phyloP scores from a whole-genome alignment of 1,284 basidiomycete species.

The Trametes pubescens region DNA sequence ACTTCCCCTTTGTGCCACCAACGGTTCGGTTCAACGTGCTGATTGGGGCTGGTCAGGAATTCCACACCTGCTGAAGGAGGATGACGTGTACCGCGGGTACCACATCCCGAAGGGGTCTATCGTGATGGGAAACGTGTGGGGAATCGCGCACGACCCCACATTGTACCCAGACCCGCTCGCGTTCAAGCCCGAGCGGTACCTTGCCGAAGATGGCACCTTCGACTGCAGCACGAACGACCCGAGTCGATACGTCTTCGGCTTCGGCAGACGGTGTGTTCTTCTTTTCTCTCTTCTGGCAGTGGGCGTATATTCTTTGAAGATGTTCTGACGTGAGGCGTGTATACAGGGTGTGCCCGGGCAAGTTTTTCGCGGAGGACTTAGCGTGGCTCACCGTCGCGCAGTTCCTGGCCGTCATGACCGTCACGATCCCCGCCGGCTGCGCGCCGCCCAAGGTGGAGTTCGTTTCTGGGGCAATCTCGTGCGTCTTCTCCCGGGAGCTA shows the following conservation, averaged over 20 bases:
- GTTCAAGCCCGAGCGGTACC: slow-evolving; percentile 35
- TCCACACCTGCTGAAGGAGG: slow-evolving; percentile 29
- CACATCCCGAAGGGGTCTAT: slow-evolving; percentile 33
- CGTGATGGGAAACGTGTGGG: slow-evolving; percentile 38
- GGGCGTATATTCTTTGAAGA: background rate
- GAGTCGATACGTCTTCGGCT: slow-evolving; percentile 21
- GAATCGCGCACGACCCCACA: slow-evolving; percentile 34
- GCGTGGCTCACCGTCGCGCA: slow-evolving; percentile 22
- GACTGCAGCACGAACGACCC: slow-evolving; percentile 28
- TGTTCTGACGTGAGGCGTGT: background rate
- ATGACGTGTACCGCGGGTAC: slow-evolving; percentile 36
- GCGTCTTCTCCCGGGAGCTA: background rate
- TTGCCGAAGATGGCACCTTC: slow-evolving; percentile 16
- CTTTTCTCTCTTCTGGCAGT: background rate
- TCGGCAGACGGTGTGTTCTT: slow-evolving; percentile 21
- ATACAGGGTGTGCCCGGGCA: slow-evolving; percentile 16
- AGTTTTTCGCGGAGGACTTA: slow-evolving; percentile 21
- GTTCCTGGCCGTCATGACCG: slow-evolving; percentile 19
- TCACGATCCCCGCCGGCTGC: slow-evolving; percentile 5
- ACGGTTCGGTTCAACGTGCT: background rate
- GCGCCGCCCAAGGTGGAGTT: slow-evolving; percentile 12
- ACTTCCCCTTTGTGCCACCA: background rate
- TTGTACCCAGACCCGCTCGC: slow-evolving; percentile 31
- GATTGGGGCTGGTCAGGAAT: slow-evolving; percentile 7
- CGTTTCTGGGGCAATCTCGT: slow-evolving; percentile 17